A percentile compares a stretch with the other conserved stretches of the same genome.
Evolutionary conservation across 1,284 basidiomycete species (phyloP).

Genomic region (Malassezia equina): DNA sequence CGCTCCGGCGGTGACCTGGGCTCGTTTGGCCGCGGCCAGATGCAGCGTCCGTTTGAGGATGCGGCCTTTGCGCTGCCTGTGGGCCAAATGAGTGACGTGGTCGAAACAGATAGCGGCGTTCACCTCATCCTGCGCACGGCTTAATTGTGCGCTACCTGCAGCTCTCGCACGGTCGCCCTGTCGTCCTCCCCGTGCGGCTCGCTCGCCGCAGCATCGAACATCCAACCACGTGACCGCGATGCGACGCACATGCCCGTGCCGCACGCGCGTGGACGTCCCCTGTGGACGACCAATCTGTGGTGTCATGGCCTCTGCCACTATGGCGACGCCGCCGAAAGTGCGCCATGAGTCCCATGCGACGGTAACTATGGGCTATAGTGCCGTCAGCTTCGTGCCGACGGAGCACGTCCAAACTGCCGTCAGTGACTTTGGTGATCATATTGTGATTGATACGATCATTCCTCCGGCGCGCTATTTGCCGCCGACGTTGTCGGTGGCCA

Average conservation of each 20-base stretch:
- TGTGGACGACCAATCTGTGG: background rate
- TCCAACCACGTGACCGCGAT: background rate
- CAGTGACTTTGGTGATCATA: constrained; percentile 20
- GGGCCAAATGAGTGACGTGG: constrained; percentile 74
- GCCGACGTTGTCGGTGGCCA: constrained; percentile 10
- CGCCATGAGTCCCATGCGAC: constrained; percentile 11
- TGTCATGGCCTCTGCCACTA: background rate
- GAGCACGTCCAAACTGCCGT: constrained; percentile 27
- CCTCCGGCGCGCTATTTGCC: constrained; percentile 22
- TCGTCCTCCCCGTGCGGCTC: background rate
- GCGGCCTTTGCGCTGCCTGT: constrained; percentile 69
- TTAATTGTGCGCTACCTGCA: constrained; percentile 41
- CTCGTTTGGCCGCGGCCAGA: constrained; percentile 72
- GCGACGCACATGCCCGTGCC: background rate
- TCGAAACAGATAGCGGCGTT: constrained; percentile 89
- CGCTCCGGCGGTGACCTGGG: constrained; percentile 50
- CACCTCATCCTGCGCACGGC: constrained; percentile 85
- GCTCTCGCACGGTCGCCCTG: background rate
- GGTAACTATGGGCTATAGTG: constrained; percentile 14
- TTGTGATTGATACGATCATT: constrained; percentile 31
- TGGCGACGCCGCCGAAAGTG: constrained; percentile 5
- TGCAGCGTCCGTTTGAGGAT: constrained; percentile 97
- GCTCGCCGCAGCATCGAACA: background rate
- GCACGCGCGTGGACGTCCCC: background rate
- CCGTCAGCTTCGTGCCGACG: constrained; percentile 30